Base-by-base conservation (phyloP, 768 basidiomycete species). In the Pleurotus salmoneostramineus region DNA sequence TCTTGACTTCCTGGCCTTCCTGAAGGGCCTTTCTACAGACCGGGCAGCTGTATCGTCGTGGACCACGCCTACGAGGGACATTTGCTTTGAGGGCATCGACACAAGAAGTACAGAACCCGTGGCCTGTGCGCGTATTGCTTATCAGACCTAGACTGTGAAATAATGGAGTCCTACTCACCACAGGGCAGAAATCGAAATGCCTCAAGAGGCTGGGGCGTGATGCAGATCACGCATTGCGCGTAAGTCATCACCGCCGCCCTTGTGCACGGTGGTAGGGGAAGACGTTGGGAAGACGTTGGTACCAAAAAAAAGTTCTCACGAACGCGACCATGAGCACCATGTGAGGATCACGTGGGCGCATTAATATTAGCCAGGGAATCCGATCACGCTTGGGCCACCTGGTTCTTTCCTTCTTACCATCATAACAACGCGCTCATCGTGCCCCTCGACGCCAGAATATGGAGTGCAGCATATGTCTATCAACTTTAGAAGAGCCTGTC, bases 91-190 rank as follows among this genome's bases (percentile, higher is more conserved):
- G 65, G 3, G 52, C 48, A 3, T 61, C 52, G 15, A 69, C 66
- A 60, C 77, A 80, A n/a, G 61, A 55, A 5, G 51, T 59, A 54
- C 78, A 80, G 56, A 70, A 76, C n/a, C 76, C 75, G 59, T 79
- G 78, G 8, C 78, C 78, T 77, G 48, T 35, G 56, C 4, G 14
- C 50, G 10, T 11, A 37, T 49, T 49, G 14, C 7, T 14, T n/a
- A 6, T 35, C 11, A 44, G 58, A 58, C 55, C n/a, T 7, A 52
- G 8, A 14, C 46, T 32, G 15, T 14, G 34, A 27, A 27, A 46
- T 33, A 40, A n/a, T 40, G 37, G 37, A 40, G n/a, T 40, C 45
- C 31, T 40, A 64, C 69, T 60, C 63, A 72, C 75, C 75, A 52
- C 75, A 76, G 14, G 67, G 69, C 58, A 74, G 71, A 51, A 74